Evolutionary conservation across 164 flowering plant species (phyloP).

Genomic region (Magnolia changhungtana): DNA sequence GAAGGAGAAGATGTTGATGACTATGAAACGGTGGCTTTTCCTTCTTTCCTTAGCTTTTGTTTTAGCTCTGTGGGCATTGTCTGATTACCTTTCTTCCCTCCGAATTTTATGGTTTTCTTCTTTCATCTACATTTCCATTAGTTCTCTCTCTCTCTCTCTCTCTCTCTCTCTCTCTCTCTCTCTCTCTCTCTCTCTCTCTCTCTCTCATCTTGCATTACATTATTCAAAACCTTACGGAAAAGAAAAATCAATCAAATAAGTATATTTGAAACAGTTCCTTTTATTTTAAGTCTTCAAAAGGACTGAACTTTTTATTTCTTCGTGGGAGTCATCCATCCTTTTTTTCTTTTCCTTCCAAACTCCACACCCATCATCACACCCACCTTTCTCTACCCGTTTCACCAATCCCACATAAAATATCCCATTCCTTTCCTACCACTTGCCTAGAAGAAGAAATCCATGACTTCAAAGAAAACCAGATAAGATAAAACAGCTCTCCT

Average conservation of each 20-base stretch:
- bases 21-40: constrained; percentile 3
- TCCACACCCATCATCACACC: constrained; percentile 5
- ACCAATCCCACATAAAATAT: not conserved
- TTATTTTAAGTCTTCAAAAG: not conserved
- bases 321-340: not conserved
- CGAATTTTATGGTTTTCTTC: not conserved
- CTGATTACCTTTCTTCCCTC: too few relatives aligned
- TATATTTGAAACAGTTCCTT: not conserved
- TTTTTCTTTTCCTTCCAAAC: not conserved
- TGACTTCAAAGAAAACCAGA: not conserved
- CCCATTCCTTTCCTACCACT: not conserved
- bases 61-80: not conserved
- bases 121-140: not conserved
- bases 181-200: not conserved
- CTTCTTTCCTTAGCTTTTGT: constrained; percentile 8
- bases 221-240: not conserved
- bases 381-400: not conserved
- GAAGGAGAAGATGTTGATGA: not conserved
- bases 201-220: constrained; percentile 13
- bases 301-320: not conserved
- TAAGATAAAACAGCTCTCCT: not conserved
- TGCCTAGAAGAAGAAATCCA: not conserved
- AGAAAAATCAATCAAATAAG: not conserved
- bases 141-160: not conserved
- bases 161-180: not conserved